phyloP scores from a whole-genome alignment of 1,284 basidiomycete genomes.

The Pyrrhoderma noxium region DNA sequence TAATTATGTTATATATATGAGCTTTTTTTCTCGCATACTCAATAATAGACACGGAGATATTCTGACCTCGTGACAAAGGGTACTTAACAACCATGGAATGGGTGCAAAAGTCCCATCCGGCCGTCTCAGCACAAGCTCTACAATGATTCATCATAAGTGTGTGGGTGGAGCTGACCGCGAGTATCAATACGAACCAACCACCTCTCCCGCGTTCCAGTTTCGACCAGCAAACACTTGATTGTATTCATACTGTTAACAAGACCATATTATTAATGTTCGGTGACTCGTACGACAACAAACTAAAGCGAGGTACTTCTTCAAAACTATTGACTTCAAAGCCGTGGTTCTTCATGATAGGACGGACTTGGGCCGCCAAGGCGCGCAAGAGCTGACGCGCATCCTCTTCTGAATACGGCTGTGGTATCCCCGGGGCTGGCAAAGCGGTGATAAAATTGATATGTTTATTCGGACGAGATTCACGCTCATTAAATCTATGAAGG shows the following conservation, averaged over 20 bases:
- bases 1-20: no score
- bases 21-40: no score
- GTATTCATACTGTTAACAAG: slow-evolving; percentile 50
- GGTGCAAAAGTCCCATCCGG: slow-evolving; percentile 52
- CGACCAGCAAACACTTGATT: slow-evolving; percentile 71
- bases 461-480: slow-evolving; percentile 64
- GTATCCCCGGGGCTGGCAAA: slow-evolving; percentile 36
- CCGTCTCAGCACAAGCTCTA: slow-evolving; percentile 67
- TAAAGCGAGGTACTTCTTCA: slow-evolving; percentile 51
- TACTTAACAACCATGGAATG: slow-evolving; percentile 63
- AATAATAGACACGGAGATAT: no score
- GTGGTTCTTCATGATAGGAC: slow-evolving; percentile 72
- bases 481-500: slow-evolving; percentile 61
- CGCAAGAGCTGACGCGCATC: slow-evolving; percentile 60
- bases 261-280: background rate
- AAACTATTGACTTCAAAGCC: slow-evolving; percentile 69
- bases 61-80: slow-evolving; percentile 76
- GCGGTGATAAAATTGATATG: slow-evolving; percentile 68
- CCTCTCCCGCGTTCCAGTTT: slow-evolving; percentile 77
- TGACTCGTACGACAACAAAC: background rate
- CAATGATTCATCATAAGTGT: background rate
- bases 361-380: slow-evolving; percentile 72
- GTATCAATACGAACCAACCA: slow-evolving; percentile 44
- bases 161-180: no score
- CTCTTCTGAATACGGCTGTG: slow-evolving; percentile 36